Evolutionary conservation across 192 early-diverging fungal species (phyloP), one percentile per base, ranked within the genome.

Genomic region (Coemansia sp.): DNA sequence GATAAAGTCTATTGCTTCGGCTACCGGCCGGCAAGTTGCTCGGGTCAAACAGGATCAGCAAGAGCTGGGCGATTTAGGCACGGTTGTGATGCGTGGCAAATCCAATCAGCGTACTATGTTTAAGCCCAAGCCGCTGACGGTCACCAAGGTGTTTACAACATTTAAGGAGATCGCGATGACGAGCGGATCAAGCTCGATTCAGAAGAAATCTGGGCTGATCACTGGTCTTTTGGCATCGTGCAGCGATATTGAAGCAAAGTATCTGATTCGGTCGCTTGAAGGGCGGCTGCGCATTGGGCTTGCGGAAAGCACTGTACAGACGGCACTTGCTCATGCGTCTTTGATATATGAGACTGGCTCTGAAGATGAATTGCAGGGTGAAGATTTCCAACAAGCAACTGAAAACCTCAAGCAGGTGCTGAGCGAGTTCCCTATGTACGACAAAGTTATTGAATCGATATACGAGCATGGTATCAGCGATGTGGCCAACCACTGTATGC

Each of bases 231-330:
- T 97, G 35, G 85, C 86, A 10, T 76, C 87, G 9, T 94, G 91
- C 66, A 61, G 74, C 41, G 86, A 80, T 13, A 86, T 80, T 51
- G 93, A 97, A 70, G 83, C 92, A 21, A 94, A 92, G 65, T 97
- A 84, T 58, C 66, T 97, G 39, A 93, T 94, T 41, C 72, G 92
- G 20, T 68, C 80, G 39, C 74, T 85, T 2, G 92, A 94, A 67
- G 97, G 95, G 38, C 94, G 96, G 59, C 79, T 99, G 49, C 86
- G 97, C 18, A 97, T 99, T 57, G 94, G 96, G 21, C 72, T 99
- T 19, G 97, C 96, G 1, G 95, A 97, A 69, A 83, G 91, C 63
- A 94, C 94, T 0, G 86, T 99, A 15, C 81, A 96, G 30, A 83
- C 84, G 10, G 85, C 92, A 11, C 82, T 99, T 20, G 90, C 91